Evolutionary conservation across 495 filamentous ascomycete genomes (phyloP), one percentile per base, ranked within the genome.

Genomic region (Hypoxylon crocopeplum): DNA sequence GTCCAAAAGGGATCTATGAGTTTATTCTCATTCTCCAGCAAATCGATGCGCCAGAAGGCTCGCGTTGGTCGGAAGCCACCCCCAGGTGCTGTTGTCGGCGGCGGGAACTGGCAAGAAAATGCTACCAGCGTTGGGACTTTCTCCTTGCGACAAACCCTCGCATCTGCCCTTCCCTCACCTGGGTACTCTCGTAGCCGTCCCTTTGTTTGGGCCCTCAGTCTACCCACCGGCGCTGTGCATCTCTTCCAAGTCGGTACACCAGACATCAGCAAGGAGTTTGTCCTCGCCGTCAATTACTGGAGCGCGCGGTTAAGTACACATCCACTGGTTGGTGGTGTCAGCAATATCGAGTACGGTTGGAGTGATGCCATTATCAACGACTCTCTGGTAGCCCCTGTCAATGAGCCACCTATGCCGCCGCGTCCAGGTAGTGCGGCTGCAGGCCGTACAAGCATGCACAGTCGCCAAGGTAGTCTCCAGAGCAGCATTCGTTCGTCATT

Each of bases 271-370:
- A 87, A 87, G 44, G 94, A 99, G 65, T 99, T 97, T 56, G 92
- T 97, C 44, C 86, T 84, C 27, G 95, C 91, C 0, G 93, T 91
- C 62, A 99, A 99, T 75, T 99, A 99, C 75, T 99, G 94, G 94
- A 91, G 90, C 65, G 92, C 94, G 1, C 83, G 94, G 36, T 78
- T 98, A 7, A 96, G 91, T 66, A 97, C 96, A 56, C 89, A 96
- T 58, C 94, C 94, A 8, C 77, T 98, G 3, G 82, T 92, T 7
- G 94, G 93, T 20, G 93, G 91, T 57, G 87, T 98, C 66, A 95
- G 91, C 75, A 99, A 97, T 66, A 88, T 98, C 45, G 95, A 99
- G 71, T 97, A 97, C 69, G 94, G 94, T 50, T 98, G 95, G 94
- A 88, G 90, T 48, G 93, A 96, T 39, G 77, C 82, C n/a, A 82